Evolutionary conservation across 73 alveolate species (phyloP).

Genomic region (Tetrahymena thermophila): DNA sequence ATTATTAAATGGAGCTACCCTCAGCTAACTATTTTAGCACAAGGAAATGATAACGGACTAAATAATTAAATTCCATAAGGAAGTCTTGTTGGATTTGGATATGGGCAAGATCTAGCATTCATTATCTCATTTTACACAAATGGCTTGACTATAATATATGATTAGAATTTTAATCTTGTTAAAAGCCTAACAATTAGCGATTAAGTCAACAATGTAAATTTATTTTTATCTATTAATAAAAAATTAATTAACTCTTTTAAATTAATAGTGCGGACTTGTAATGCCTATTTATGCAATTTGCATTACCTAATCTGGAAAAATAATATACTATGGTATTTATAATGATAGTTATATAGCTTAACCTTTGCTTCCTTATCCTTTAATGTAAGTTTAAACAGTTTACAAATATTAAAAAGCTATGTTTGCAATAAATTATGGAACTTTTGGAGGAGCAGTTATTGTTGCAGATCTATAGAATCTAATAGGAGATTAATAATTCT

Average conservation of each 20-base stretch:
- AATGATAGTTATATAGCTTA: neutral
- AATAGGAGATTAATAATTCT: too few species aligned
- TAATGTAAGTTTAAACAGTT: too few species aligned
- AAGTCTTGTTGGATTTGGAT: neutral
- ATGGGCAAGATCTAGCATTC: neutral
- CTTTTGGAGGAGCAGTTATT: neutral
- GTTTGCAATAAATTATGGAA: neutral
- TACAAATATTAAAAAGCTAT: neutral
- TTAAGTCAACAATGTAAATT: neutral
- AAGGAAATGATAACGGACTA: neutral
- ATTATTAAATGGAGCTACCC: neutral
- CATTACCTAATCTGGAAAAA: too few species aligned
- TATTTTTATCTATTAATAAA: too few species aligned
- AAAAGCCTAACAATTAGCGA: neutral
- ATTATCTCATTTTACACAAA: neutral
- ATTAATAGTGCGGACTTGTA: too few species aligned
- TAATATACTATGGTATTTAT: neutral
- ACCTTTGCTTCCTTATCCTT: neutral
- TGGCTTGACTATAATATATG: neutral
- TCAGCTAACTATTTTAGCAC: neutral
- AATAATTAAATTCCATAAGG: neutral
- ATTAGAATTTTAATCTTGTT: too few species aligned
- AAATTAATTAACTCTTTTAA: too few species aligned
- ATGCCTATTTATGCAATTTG: too few species aligned
- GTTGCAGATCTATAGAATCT: neutral